phyloP scores from a whole-genome alignment of 805 yeast species.

The Zygoascus bituminiphila region DNA sequence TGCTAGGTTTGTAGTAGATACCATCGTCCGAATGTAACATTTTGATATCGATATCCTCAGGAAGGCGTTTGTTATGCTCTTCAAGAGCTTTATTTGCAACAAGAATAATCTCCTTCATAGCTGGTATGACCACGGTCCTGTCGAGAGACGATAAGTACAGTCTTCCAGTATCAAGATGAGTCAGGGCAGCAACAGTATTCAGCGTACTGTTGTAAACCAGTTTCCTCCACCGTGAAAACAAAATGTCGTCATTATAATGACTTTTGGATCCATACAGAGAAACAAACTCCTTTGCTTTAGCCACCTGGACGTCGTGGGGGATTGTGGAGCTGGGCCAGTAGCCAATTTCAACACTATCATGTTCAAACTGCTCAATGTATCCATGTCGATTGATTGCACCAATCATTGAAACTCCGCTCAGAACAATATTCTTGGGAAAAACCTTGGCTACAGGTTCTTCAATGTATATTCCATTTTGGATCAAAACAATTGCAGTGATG shows the following conservation, averaged over 20 bases:
- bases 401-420: slow-evolving; percentile 59
- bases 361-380: slow-evolving; percentile 41
- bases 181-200: slow-evolving; percentile 54
- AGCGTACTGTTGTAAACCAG: slow-evolving; percentile 61
- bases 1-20: slow-evolving; percentile 57
- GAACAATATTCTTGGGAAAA: slow-evolving; percentile 42
- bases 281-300: slow-evolving; percentile 36
- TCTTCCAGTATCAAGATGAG: slow-evolving; percentile 53
- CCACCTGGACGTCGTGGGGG: slow-evolving; percentile 38
- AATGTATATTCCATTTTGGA: slow-evolving; percentile 61
- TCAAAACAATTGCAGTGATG: slow-evolving; percentile 43
- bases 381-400: slow-evolving; percentile 51
- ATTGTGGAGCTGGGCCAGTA: slow-evolving; percentile 29
- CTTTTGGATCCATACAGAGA: slow-evolving; percentile 28
- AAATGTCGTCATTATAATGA: slow-evolving; percentile 32
- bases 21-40: slow-evolving; percentile 54
- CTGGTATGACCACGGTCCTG: slow-evolving; percentile 40
- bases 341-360: slow-evolving; percentile 45
- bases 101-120: slow-evolving; percentile 57
- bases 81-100: slow-evolving; percentile 41
- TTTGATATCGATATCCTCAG: slow-evolving; percentile 38
- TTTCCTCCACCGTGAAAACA: slow-evolving; percentile 54
- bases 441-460: slow-evolving; percentile 46
- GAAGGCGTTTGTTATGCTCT: slow-evolving; percentile 25
- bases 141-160: slow-evolving; percentile 38